Conservation (phyloP, 1,284 basidiomycete species). For the Apiotrichum laibachii region DNA sequence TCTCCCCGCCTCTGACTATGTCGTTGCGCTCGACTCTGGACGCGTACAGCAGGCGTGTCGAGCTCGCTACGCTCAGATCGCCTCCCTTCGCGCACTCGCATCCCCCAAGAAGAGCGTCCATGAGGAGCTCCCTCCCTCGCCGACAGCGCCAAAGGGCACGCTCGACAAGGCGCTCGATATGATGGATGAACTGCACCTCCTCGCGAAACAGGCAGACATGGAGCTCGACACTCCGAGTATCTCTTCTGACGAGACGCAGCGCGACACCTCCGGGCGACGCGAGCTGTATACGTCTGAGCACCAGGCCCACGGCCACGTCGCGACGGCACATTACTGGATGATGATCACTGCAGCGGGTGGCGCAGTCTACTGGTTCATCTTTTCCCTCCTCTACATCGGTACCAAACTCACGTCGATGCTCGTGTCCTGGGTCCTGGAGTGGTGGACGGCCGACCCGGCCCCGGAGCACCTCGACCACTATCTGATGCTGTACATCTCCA, state of each 20-base stretch:
- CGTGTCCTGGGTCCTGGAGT: conserved; percentile 29
- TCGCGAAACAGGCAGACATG: background rate
- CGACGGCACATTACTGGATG: conserved; percentile 37
- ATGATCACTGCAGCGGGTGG: conserved; percentile 48
- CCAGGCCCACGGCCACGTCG: conserved; percentile 57
- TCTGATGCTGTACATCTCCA: conserved; percentile 31
- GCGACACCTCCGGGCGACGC: conserved; percentile 7
- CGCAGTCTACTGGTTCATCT: conserved; percentile 45
- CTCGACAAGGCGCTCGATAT: background rate
- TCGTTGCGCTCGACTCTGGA: conserved; percentile 60
- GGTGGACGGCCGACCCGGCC: conserved; percentile 42
- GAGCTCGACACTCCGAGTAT: background rate
- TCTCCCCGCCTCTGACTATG: conserved; percentile 36
- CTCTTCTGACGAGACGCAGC: background rate
- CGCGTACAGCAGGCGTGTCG: conserved; percentile 37
- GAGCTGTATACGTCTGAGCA: conserved; percentile 67
- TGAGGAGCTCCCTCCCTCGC: conserved; percentile 1
- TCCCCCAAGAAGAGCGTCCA: conserved; percentile 7
- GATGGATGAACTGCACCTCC: background rate
- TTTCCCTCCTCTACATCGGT: conserved; percentile 31
- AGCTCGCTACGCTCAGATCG: conserved; percentile 17
- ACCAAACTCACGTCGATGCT: conserved; percentile 28
- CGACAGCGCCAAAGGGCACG: background rate
- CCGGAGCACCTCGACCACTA: conserved; percentile 34
- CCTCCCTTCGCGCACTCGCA: conserved; percentile 13